Evolutionary conservation across 371 early-diverging fungal genomes (phyloP).

Genomic region (Choanephora cucurbitarum): DNA sequence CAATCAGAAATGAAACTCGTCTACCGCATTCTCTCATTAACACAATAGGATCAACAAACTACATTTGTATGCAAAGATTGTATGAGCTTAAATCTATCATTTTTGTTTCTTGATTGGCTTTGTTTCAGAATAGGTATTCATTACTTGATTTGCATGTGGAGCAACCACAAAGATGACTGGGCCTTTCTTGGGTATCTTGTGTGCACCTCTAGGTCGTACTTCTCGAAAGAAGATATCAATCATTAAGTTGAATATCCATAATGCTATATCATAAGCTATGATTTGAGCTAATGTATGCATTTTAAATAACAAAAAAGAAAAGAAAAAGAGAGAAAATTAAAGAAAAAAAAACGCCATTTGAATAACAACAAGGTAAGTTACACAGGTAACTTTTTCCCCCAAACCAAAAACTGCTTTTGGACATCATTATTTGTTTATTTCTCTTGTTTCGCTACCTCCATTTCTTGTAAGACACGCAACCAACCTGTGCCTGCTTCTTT

Average conservation of each 20-base stretch:
- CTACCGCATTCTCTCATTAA: constrained; percentile 76
- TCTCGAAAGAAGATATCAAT: constrained; percentile 86
- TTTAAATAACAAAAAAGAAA: constrained; percentile 1
- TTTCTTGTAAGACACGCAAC: constrained; percentile 63
- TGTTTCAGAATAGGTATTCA: neutral
- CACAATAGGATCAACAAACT: constrained; percentile 91
- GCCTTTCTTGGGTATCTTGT: constrained; percentile 81
- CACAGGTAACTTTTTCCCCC: neutral
- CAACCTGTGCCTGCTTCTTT: constrained; percentile 66
- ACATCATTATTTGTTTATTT: neutral
- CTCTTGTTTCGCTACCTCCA: constrained; percentile 42
- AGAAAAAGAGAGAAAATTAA: constrained; percentile 4
- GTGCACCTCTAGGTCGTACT: constrained; percentile 79
- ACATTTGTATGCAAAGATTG: too few species aligned
- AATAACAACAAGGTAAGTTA: neutral
- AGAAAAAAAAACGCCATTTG: neutral
- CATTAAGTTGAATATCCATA: constrained; percentile 57
- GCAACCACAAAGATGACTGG: constrained; percentile 93
- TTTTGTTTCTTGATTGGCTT: neutral
- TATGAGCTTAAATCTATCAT: too few species aligned
- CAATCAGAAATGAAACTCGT: constrained; percentile 79
- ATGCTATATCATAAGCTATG: constrained; percentile 49
- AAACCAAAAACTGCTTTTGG: neutral
- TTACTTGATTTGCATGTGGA: constrained; percentile 92
- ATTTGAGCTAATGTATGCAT: constrained; percentile 9